Evolutionary conservation across 2,329 filamentous ascomycete species (phyloP).

Genomic region (Cladosporium sp.): DNA sequence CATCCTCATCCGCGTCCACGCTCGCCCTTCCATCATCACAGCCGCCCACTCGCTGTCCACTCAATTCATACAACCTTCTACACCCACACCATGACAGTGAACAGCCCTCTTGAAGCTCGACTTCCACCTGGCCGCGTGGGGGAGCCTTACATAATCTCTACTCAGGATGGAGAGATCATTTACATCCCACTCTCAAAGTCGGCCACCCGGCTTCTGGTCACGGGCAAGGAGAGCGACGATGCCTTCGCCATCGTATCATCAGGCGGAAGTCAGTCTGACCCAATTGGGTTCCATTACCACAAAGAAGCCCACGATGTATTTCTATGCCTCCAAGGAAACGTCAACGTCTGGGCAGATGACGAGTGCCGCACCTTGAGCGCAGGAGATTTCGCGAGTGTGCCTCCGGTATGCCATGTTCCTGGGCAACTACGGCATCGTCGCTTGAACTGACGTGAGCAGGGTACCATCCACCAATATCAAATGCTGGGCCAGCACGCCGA

Average conservation of each 20-base stretch:
- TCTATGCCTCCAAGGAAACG: constrained; percentile 54
- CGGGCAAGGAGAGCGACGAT: constrained; percentile 53
- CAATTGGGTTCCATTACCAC: constrained; percentile 59
- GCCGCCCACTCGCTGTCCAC: background rate
- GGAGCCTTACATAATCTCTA: constrained; percentile 30
- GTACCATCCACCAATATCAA: constrained; percentile 57
- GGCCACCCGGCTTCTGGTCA: constrained; percentile 53
- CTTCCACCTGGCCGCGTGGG: constrained; percentile 26
- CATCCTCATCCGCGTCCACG: background rate
- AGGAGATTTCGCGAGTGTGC: constrained; percentile 60
- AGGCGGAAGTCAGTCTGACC: constrained; percentile 48
- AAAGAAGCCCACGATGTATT: constrained; percentile 60
- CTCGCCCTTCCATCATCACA: background rate
- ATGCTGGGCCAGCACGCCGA: constrained; percentile 57
- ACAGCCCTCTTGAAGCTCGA: background rate
- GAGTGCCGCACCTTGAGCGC: constrained; percentile 54
- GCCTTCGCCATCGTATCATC: constrained; percentile 54
- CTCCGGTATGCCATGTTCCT: constrained; percentile 46
- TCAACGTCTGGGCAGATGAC: constrained; percentile 61
- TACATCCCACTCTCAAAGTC: constrained; percentile 56
- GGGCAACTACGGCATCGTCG: background rate
- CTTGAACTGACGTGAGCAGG: constrained; percentile 36
- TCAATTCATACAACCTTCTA: background rate
- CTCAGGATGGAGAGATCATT: constrained; percentile 51
- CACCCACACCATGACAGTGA: background rate